Evolutionary conservation across 352 stramenopile genomes (phyloP).

Genomic region (Pythium rishiriense): DNA sequence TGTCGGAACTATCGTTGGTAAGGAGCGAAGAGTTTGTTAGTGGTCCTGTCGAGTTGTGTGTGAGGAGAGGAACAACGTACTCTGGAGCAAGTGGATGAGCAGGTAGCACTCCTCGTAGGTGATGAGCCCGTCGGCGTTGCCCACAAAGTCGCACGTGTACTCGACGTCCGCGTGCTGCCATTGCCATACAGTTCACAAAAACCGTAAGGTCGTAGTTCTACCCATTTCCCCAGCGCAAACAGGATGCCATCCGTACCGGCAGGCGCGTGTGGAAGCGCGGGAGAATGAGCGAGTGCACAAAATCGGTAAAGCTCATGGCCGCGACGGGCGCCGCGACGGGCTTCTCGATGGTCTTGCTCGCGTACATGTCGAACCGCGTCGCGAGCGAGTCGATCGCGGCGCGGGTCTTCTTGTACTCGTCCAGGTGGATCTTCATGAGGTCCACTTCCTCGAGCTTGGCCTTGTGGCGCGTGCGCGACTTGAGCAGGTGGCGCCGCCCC

Average conservation of each 20-base stretch:
- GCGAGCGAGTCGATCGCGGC: constrained; percentile 43
- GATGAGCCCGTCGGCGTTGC: constrained; percentile 68
- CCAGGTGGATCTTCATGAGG: constrained; percentile 64
- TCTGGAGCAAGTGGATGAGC: constrained; percentile 75
- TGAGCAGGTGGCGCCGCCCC: constrained; percentile 45
- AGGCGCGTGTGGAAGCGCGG: constrained; percentile 63
- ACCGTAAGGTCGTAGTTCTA: not conserved
- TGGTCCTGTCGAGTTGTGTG: too few species aligned
- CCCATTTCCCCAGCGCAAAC: too few species aligned
- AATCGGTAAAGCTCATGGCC: constrained; percentile 83
- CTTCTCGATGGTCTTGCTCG: constrained; percentile 41
- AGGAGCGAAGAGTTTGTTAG: not conserved
- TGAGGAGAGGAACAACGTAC: constrained; percentile 34
- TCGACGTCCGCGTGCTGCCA: constrained; percentile 48
- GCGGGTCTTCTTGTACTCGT: constrained; percentile 56
- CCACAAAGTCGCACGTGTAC: constrained; percentile 76
- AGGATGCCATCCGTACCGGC: constrained; percentile 33
- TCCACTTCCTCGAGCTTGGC: constrained; percentile 63
- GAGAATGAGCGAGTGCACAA: constrained; percentile 73
- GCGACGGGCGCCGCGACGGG: constrained; percentile 26
- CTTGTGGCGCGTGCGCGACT: constrained; percentile 60
- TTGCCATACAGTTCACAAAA: not conserved
- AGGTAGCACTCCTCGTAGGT: constrained; percentile 83
- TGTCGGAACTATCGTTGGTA: constrained; percentile 57
- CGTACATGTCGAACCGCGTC: constrained; percentile 60